Evolutionary conservation across 345 rosid species (phyloP), one percentile per base, ranked within the genome.

Genomic region (Gossypium bickii): DNA sequence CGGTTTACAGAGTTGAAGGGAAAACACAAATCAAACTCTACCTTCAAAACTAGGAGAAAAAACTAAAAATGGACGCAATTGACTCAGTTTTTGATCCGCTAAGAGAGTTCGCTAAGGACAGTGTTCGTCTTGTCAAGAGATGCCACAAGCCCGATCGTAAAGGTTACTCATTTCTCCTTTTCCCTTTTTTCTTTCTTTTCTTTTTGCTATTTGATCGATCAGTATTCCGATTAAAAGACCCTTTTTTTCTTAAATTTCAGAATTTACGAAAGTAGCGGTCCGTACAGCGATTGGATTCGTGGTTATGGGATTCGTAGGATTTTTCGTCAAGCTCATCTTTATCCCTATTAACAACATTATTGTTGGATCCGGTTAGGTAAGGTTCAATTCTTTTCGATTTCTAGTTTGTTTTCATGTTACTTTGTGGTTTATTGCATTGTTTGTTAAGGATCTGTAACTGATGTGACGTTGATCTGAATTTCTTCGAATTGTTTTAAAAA

Each of bases 91-190:
- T 89, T 34, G 95, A 89, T 82, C 95, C 95, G 18, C 87, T 90
- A 56, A 89, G 95, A 77, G 91, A 89, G 53, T 90, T 90, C 78
- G 90, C 93, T 22, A 89, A 89, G 78, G 93, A 90, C 70, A 89
- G 95, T 61, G 82, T 82, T 25, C 93, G 95, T 24, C 90, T 90
- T 74, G 91, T 90, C 60, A 90, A 90, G 86, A 81, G 95, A 59
- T 90, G 95, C 70, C 93, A 90, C 86, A 90, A 90, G 64, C 93
- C 95, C 79, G 95, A 89, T 78, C 90, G 90, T 55, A 89, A 90
- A 85, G 91, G 93, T 87, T 41, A 75, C 3, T 15, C 8, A n/a
- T 3, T 72, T 27, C 6, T 11, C 0, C 2, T 17, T 71, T 56
- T 18, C 0, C 20, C 24, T 20, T 24, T 20, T 41, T 57, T 20